Percentiles rank a stretch among this genome's conserved stretches.
phyloP scores from a whole-genome alignment of 192 early-diverging fungal species.

The Rhizoclosmatium sp. region DNA sequence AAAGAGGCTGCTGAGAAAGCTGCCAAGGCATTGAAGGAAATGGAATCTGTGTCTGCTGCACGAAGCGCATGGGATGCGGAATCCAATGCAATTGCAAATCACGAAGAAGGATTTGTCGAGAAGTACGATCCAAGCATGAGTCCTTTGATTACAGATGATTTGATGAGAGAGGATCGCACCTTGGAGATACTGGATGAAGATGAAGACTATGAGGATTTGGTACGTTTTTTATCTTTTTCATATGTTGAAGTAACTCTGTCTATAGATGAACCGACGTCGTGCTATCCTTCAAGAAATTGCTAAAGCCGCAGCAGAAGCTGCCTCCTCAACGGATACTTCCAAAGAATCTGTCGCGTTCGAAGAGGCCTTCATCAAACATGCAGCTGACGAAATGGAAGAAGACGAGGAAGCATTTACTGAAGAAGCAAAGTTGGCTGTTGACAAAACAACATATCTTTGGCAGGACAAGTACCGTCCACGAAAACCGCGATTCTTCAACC shows the following conservation, averaged over 20 bases:
- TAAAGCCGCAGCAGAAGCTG: conserved; percentile 33
- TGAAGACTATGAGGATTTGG: conserved; percentile 68
- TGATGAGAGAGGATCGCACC: conserved; percentile 63
- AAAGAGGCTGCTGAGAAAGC: conserved; percentile 49
- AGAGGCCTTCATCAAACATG: conserved; percentile 62
- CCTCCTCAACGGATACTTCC: conserved; percentile 1
- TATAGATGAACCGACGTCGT: conserved; percentile 24
- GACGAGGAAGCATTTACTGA: conserved; percentile 81
- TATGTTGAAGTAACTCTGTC: background rate
- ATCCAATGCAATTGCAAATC: conserved; percentile 27
- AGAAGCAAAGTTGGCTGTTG: conserved; percentile 68
- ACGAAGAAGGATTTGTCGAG: conserved; percentile 38
- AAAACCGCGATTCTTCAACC: conserved; percentile 95
- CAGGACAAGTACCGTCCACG: conserved; percentile 93
- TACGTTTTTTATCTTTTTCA: conserved; percentile 41
- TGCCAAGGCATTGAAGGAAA: conserved; percentile 60
- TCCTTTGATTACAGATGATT: conserved; percentile 59
- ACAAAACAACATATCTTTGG: conserved; percentile 55
- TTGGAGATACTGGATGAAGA: conserved; percentile 65
- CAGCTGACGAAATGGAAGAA: conserved; percentile 76
- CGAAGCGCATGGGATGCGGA: conserved; percentile 30
- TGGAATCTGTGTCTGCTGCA: conserved; percentile 56
- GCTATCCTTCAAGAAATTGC: conserved; percentile 23
- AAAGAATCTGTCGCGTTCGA: conserved; percentile 29
- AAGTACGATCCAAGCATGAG: conserved; percentile 71